Conservation (phyloP, 129 eudicot species). For the Gnaphalium uliginosum region DNA sequence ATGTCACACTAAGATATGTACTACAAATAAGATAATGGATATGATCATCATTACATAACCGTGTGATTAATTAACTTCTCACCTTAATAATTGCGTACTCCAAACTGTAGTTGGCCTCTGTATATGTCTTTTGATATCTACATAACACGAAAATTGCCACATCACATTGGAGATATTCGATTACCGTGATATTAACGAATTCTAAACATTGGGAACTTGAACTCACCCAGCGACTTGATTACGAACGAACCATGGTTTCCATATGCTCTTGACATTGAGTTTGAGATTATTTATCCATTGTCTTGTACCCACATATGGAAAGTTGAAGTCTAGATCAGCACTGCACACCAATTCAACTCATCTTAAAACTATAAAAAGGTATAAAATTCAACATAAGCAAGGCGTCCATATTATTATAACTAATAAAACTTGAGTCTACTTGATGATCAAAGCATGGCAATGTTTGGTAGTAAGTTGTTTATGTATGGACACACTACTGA, state of each 20-base stretch:
- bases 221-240: conserved; percentile 43
- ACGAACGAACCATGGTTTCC: conserved; percentile 48
- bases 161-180: not conserved
- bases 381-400: not conserved
- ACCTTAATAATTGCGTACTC: conserved; percentile 40
- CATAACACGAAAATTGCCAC: not conserved
- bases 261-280: conserved; percentile 19
- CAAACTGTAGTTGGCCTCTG: conserved; percentile 23
- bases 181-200: not conserved
- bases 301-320: conserved; percentile 34
- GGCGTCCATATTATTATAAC: not conserved
- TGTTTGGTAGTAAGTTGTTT: conserved; percentile 25
- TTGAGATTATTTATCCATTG: conserved; percentile 34
- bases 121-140: conserved; percentile 30
- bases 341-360: conserved; percentile 1
- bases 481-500: conserved; percentile 17
- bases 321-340: conserved; percentile 36
- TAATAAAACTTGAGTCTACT: conserved; percentile 14
- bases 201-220: not conserved
- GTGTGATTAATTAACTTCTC: not conserved
- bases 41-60: not conserved
- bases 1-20: not conserved
- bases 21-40: not conserved
- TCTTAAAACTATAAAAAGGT: too few relatives aligned
- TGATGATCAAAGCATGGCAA: conserved; percentile 30